These are phyloP conservation scores for Punctularia strigosozonata DNA, from an alignment of 768 basidiomycete genomes.

Conservation along the genomic window DNA sequence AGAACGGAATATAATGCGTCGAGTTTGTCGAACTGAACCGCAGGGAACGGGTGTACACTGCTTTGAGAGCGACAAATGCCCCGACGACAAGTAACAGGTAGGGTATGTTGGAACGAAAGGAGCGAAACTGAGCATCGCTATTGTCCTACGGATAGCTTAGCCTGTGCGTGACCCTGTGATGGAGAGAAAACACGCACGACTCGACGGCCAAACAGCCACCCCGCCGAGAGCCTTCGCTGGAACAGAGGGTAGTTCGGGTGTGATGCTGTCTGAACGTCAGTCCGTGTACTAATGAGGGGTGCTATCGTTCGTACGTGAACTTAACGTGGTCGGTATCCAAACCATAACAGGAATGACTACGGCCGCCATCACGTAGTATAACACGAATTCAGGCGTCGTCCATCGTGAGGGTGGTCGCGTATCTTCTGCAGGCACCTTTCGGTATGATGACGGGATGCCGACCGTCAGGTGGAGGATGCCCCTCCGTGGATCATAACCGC, in stretches of 20 bases:
- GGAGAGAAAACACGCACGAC: constrained; percentile 45
- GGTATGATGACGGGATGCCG: constrained; percentile 34
- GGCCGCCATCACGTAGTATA: constrained; percentile 54
- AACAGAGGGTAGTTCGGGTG: constrained; percentile 68
- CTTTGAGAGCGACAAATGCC: constrained; percentile 47
- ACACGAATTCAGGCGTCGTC: constrained; percentile 68
- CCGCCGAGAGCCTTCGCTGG: constrained; percentile 41
- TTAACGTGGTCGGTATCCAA: constrained; percentile 64
- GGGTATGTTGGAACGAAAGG: constrained; percentile 73
- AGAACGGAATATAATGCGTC: constrained; percentile 40
- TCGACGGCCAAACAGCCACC: constrained; percentile 75
- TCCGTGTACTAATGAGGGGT: background rate
- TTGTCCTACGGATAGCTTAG: constrained; percentile 56
- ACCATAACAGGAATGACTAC: constrained; percentile 63
- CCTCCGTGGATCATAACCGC: too few species aligned
- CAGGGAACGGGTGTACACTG: constrained; percentile 26
- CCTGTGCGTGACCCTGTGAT: too few species aligned
- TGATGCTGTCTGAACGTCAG: constrained; percentile 30
- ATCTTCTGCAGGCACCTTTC: constrained; percentile 14
- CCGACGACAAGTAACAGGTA: constrained; percentile 38
- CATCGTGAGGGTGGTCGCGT: constrained; percentile 44
- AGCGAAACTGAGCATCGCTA: constrained; percentile 83
- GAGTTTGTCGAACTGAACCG: constrained; percentile 12
- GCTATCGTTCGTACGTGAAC: constrained; percentile 45
- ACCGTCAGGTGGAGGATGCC: constrained; percentile 43